Conservation (phyloP, 2,329 filamentous ascomycete genomes). For the Penicillium verrucosum region DNA sequence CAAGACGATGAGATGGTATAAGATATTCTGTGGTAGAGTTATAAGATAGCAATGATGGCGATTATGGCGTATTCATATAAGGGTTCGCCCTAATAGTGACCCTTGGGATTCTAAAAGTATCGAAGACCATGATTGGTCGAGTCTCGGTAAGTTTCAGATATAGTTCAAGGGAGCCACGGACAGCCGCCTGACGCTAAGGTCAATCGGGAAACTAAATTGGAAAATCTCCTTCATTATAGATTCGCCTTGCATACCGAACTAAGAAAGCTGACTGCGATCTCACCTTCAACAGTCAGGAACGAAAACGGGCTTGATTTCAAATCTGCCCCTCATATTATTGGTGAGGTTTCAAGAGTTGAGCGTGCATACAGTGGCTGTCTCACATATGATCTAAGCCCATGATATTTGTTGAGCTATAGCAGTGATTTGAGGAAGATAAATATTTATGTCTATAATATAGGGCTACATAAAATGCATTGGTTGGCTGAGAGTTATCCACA, state of each 20-base stretch:
- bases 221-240: conserved; percentile 1
- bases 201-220: neutral
- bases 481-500: neutral
- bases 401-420: neutral
- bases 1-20: neutral
- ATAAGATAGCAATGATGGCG: neutral
- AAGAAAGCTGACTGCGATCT: neutral
- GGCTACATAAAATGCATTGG: neutral
- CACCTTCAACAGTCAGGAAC: neutral
- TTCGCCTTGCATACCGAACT: neutral
- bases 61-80: neutral
- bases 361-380: neutral
- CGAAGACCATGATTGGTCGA: neutral
- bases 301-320: neutral
- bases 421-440: neutral
- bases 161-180: neutral
- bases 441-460: neutral
- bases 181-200: neutral
- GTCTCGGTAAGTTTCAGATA: conserved; percentile 2
- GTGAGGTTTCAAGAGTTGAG: neutral
- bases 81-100: neutral
- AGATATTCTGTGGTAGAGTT: neutral
- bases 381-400: neutral
- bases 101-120: neutral
- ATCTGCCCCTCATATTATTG: neutral